phyloP scores from a whole-genome alignment of 2,329 filamentous ascomycete species.

The Parascedosporium putredinis region DNA sequence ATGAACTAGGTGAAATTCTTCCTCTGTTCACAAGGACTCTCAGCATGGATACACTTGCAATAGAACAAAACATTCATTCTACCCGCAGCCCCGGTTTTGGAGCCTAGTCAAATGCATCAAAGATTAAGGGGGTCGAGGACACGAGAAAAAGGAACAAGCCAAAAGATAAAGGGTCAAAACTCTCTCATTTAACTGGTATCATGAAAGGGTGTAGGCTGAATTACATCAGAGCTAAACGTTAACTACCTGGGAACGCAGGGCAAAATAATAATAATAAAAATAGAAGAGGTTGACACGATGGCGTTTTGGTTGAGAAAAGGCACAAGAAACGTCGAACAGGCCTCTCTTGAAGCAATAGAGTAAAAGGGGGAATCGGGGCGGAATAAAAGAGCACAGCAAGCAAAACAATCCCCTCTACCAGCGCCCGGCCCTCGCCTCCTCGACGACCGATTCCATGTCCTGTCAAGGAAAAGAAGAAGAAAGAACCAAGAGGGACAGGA shows the following conservation, averaged over 20 bases:
- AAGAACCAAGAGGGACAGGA: too few species aligned
- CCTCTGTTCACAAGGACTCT: too few species aligned
- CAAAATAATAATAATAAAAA: too few species aligned
- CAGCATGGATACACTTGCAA: too few species aligned
- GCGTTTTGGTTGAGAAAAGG: not conserved
- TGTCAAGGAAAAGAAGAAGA: too few species aligned
- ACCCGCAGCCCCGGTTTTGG: too few species aligned
- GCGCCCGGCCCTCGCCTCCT: not conserved
- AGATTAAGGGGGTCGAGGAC: not conserved
- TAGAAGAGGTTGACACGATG: not conserved
- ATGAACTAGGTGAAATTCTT: too few species aligned
- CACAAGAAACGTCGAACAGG: not conserved
- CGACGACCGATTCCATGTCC: not conserved
- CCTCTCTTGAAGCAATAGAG: not conserved
- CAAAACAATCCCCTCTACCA: too few species aligned
- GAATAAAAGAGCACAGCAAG: too few species aligned
- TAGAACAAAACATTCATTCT: too few species aligned
- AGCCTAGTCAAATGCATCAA: not conserved
- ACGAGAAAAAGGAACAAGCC: not conserved
- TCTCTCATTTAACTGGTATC: slow-evolving; percentile 10
- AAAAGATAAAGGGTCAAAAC: slow-evolving; percentile 1
- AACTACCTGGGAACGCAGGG: slow-evolving; percentile 5
- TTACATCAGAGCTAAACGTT: slow-evolving; percentile 8
- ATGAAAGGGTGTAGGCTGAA: slow-evolving; percentile 8
- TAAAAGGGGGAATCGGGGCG: not conserved